Conservation (phyloP, 352 stramenopile species). For the Phytophthora brassicae region DNA sequence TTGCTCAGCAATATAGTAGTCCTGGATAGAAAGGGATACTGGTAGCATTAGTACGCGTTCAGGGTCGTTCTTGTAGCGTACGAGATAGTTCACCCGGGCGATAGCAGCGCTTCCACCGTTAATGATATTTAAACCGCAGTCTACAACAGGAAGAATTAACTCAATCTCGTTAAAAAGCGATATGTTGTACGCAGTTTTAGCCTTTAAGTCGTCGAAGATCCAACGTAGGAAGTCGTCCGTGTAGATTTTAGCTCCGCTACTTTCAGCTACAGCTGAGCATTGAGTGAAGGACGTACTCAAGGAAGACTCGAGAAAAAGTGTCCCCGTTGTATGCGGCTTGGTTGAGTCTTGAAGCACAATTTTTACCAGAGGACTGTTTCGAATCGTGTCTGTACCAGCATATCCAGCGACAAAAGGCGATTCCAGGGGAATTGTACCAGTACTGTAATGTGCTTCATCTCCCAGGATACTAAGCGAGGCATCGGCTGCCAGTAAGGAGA, state of each 20-base stretch:
- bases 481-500: conserved; percentile 33
- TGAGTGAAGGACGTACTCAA: conserved; percentile 22
- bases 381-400: conserved; percentile 27
- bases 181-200: conserved; percentile 41
- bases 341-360: conserved; percentile 31
- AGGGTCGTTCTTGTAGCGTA: conserved; percentile 22
- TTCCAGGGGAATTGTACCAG: neutral
- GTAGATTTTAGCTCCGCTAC: conserved; percentile 33
- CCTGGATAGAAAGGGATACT: conserved; percentile 29
- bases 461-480: conserved; percentile 26
- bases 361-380: conserved; percentile 35
- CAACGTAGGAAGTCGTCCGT: conserved; percentile 29
- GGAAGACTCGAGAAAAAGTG: conserved; percentile 36
- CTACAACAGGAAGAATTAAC: conserved; percentile 30
- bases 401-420: conserved; percentile 36
- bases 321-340: conserved; percentile 23
- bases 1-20: conserved; percentile 34
- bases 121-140: conserved; percentile 17
- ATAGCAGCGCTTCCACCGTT: conserved; percentile 8
- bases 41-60: conserved; percentile 31
- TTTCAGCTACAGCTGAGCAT: conserved; percentile 1
- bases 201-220: conserved; percentile 31
- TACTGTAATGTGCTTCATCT: conserved; percentile 21
- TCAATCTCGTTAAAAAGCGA: conserved; percentile 31
- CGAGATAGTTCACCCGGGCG: conserved; percentile 35